A percentile compares a stretch with the other conserved stretches of the same genome.
These are phyloP conservation scores for Diaporthe helianthi DNA, from an alignment of 2,329 filamentous ascomycete genomes.

Conservation along the genomic window DNA sequence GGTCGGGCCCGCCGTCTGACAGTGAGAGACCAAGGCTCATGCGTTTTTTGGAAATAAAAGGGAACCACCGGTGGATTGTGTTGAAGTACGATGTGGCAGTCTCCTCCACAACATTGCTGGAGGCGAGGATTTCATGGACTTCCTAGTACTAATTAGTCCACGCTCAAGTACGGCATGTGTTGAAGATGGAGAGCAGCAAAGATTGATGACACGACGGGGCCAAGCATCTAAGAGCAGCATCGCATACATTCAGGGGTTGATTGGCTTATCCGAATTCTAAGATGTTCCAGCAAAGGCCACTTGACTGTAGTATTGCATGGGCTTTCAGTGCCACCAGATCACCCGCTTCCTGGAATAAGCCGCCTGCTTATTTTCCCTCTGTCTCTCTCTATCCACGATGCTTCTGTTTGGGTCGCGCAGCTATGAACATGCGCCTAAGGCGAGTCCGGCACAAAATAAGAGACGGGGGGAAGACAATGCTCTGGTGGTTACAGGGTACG, in stretches of 20 bases:
- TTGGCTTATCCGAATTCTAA: neutral
- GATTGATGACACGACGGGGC: neutral
- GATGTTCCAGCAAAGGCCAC: neutral
- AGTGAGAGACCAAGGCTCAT: slow-evolving; percentile 50
- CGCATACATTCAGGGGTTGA: neutral
- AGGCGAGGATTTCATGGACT: slow-evolving; percentile 49
- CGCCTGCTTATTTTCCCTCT: neutral
- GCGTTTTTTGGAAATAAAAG: slow-evolving; percentile 55
- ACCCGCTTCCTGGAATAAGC: neutral
- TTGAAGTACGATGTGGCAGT: slow-evolving; percentile 51
- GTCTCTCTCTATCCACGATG: no score
- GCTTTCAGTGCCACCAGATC: neutral
- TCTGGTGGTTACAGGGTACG: no score
- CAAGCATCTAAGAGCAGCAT: neutral
- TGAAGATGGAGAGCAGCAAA: neutral
- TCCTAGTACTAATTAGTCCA: slow-evolving; percentile 40
- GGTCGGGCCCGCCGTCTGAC: slow-evolving; percentile 53
- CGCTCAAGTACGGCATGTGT: neutral
- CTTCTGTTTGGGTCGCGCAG: neutral
- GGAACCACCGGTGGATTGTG: slow-evolving; percentile 55
- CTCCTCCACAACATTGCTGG: slow-evolving; percentile 46
- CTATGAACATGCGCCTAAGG: neutral
- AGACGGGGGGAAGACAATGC: neutral
- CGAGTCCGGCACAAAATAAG: neutral
- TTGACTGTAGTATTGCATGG: neutral